Conservation (phyloP, 441 rosid genomes). For the Pelargonium cotyledonis region DNA sequence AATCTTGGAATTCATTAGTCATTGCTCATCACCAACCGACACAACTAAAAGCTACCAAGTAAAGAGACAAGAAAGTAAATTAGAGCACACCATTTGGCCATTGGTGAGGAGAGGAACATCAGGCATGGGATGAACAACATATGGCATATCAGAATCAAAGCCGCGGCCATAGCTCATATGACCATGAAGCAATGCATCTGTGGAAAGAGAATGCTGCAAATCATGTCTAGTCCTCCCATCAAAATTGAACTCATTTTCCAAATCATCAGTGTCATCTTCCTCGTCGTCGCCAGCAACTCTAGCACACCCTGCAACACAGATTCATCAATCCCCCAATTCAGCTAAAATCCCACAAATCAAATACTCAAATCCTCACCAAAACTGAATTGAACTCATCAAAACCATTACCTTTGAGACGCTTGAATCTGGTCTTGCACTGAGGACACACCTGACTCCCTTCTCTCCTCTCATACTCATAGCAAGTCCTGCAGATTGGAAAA, state of each 20-base stretch:
- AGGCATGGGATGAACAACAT: conserved; percentile 17
- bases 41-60: too few relatives aligned
- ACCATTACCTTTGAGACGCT: conserved; percentile 42
- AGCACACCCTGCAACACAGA: conserved; percentile 32
- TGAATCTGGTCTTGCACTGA: conserved; percentile 51
- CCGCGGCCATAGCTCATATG: conserved; percentile 23
- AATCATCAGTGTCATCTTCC: conserved; percentile 47
- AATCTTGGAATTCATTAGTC: too few relatives aligned
- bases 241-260: conserved; percentile 48
- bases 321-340: neutral
- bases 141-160: conserved; percentile 22
- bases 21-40: neutral
- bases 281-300: conserved; percentile 55
- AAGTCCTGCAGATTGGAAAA: conserved; percentile 44
- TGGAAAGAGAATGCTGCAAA: conserved; percentile 16
- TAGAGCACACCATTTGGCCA: conserved; percentile 31
- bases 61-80: neutral
- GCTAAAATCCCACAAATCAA: neutral
- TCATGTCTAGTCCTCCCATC: conserved; percentile 21
- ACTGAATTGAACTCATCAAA: neutral
- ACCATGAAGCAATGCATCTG: conserved; percentile 22
- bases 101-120: conserved; percentile 34
- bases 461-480: conserved; percentile 50
- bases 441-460: conserved; percentile 52
- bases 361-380: neutral